A percentile compares a stretch with the other conserved stretches of the same genome.
Evolutionary conservation across 306 rosid genomes (phyloP).

Genomic region (Malus fusca): DNA sequence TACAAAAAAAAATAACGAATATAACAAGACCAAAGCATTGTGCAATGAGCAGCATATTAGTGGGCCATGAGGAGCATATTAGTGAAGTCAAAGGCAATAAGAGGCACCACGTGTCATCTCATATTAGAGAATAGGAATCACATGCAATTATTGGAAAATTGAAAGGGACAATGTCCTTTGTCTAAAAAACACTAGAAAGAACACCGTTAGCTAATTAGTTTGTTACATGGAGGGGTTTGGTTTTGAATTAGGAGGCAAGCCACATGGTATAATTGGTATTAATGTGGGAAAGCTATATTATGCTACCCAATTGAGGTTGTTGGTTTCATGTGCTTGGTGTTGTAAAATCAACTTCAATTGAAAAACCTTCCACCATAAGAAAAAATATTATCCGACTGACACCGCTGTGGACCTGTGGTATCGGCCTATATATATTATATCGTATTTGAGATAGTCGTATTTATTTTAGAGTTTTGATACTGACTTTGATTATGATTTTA

Average conservation of each 20-base stretch:
- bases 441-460: too few relatives aligned
- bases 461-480: too few relatives aligned
- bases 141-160: not conserved
- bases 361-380: not conserved
- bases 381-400: not conserved
- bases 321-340: not conserved
- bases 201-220: not conserved
- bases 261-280: not conserved
- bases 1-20: not conserved
- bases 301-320: not conserved
- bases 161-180: not conserved
- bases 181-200: not conserved
- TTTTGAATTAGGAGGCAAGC: not conserved
- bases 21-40: not conserved
- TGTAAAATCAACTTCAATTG: not conserved
- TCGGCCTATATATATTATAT: too few relatives aligned
- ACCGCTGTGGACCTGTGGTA: too few relatives aligned
- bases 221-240: not conserved
- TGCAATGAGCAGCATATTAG: too few relatives aligned
- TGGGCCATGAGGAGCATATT: not conserved
- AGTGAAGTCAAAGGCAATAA: not conserved
- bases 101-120: not conserved
- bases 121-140: not conserved
- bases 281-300: not conserved
- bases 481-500: too few relatives aligned